Percentiles rank a stretch among this genome's conserved stretches.
phyloP scores from a whole-genome alignment of 2,329 filamentous ascomycete species.

The Cladosporium sp. region DNA sequence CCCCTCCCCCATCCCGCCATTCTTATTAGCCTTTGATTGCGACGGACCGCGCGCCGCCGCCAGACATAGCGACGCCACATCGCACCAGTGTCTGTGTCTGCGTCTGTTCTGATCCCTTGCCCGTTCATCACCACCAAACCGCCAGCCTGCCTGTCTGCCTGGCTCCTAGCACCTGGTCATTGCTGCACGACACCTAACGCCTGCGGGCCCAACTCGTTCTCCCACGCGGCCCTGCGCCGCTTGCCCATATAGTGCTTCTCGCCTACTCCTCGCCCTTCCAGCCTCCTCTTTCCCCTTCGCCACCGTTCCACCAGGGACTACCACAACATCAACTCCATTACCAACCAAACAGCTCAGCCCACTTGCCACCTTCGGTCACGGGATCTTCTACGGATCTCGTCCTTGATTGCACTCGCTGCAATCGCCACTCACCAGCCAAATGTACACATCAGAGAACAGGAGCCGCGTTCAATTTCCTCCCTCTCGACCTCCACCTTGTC shows the following conservation, averaged over 20 bases:
- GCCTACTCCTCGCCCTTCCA: constrained; percentile 9
- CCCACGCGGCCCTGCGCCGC: not conserved
- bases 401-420: constrained; percentile 10
- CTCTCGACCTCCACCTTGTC: constrained; percentile 10
- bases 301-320: constrained; percentile 10
- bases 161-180: not conserved
- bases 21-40: constrained; percentile 8
- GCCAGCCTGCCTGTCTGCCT: not conserved
- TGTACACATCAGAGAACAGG: constrained; percentile 13
- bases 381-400: constrained; percentile 12
- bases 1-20: not conserved
- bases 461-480: constrained; percentile 11
- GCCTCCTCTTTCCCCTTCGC: constrained; percentile 9
- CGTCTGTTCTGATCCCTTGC: not conserved
- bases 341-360: constrained; percentile 7
- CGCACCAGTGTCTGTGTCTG: too few relatives aligned
- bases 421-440: constrained; percentile 9
- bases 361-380: constrained; percentile 2
- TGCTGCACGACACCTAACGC: constrained; percentile 10
- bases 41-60: constrained; percentile 8
- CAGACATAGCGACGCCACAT: not conserved
- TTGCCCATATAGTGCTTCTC: constrained; percentile 8
- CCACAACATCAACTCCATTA: not conserved
- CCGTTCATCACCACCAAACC: too few relatives aligned
- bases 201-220: constrained; percentile 2